These are phyloP conservation scores for Polychytrium aggregatum DNA, from an alignment of 192 early-diverging fungal species.

Conservation along the genomic window DNA sequence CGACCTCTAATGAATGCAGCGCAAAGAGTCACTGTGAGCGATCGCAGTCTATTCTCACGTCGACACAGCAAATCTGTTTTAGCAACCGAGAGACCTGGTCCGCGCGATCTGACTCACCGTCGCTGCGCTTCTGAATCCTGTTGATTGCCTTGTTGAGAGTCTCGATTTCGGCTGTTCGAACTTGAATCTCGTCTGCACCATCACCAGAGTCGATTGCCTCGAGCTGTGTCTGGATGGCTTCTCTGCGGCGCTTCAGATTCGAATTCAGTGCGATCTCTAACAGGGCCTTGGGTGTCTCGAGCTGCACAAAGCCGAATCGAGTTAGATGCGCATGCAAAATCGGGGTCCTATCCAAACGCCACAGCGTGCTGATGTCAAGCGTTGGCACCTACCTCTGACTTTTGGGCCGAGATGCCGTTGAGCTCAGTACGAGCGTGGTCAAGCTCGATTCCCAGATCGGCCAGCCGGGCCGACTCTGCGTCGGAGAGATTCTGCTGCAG, in stretches of 20 bases:
- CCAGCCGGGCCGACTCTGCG: conserved; percentile 18
- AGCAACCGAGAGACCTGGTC: no score
- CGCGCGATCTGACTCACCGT: conserved; percentile 2
- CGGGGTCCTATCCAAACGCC: no score
- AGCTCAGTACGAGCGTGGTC: no score
- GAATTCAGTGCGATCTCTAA: conserved; percentile 61
- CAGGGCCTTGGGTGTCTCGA: conserved; percentile 59
- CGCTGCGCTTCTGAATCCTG: neutral
- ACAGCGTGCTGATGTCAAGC: no score
- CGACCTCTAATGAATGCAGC: conserved; percentile 24
- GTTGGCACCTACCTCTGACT: no score
- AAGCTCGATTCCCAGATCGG: conserved; percentile 28
- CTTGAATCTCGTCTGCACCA: neutral
- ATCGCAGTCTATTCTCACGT: no score
- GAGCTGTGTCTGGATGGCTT: conserved; percentile 57
- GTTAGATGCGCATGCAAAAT: no score
- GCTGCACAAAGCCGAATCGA: no score
- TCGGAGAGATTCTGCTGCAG: conserved; percentile 18
- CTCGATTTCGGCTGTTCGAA: neutral
- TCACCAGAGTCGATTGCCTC: conserved; percentile 16
- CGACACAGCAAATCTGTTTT: no score
- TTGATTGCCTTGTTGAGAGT: conserved; percentile 3
- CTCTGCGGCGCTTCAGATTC: conserved; percentile 53
- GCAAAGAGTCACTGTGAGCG: no score
- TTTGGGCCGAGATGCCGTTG: no score